Percentiles rank a stretch among this genome's conserved stretches.
Evolutionary conservation across 2,329 filamentous ascomycete species (phyloP).

Genomic region (Pseudogymnoascus sp.): DNA sequence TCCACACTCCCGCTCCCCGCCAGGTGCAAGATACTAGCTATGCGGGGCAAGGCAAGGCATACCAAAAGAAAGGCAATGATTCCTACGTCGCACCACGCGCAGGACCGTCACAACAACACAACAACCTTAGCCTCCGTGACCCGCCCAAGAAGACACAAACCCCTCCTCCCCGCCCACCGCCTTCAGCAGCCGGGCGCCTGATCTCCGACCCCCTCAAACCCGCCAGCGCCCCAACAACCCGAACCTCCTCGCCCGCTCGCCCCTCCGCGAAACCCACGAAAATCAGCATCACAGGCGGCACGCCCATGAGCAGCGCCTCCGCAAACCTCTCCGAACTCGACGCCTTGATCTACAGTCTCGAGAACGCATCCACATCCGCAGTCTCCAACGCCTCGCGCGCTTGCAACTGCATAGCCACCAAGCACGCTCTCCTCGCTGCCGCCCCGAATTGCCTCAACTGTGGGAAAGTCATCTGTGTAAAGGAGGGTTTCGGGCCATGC

Average conservation of each 20-base stretch:
- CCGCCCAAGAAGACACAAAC: slow-evolving; percentile 38
- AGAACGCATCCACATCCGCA: slow-evolving; percentile 83
- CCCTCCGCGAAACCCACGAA: slow-evolving; percentile 46
- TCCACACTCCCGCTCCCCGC: slow-evolving; percentile 58
- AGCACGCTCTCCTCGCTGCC: slow-evolving; percentile 81
- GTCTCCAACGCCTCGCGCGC: slow-evolving; percentile 52
- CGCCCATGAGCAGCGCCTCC: slow-evolving; percentile 73
- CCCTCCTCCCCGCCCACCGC: slow-evolving; percentile 30
- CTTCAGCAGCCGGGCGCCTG: slow-evolving; percentile 65
- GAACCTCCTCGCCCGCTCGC: slow-evolving; percentile 47
- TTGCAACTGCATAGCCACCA: slow-evolving; percentile 81
- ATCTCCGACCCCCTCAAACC: slow-evolving; percentile 65
- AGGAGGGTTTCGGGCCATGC: slow-evolving; percentile 88
- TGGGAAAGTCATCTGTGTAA: slow-evolving; percentile 90
- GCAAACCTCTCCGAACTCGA: slow-evolving; percentile 64
- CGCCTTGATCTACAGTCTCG: slow-evolving; percentile 78
- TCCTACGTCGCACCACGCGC: slow-evolving; percentile 59
- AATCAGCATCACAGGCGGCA: slow-evolving; percentile 66
- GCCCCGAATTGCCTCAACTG: slow-evolving; percentile 89
- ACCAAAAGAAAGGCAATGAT: slow-evolving; percentile 64
- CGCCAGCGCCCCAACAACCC: slow-evolving; percentile 44
- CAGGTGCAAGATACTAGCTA: slow-evolving; percentile 58
- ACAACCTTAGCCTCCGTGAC: slow-evolving; percentile 34
- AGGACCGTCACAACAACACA: slow-evolving; percentile 33
- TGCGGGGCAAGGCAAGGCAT: slow-evolving; percentile 52